phyloP scores from a whole-genome alignment of 768 basidiomycete genomes.

The Hirschioporus abietinus region DNA sequence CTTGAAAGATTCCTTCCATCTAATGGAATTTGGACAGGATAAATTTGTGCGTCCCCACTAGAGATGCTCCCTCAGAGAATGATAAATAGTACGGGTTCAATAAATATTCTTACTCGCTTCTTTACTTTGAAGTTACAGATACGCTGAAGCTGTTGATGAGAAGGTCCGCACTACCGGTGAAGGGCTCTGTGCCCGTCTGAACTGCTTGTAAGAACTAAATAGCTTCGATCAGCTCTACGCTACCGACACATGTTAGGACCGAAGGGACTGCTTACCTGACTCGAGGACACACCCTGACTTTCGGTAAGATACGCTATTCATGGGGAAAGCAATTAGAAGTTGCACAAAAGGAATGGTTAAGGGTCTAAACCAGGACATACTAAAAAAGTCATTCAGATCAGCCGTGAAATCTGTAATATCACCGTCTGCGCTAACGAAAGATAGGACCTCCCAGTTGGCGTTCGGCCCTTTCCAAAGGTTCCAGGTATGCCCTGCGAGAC shows the following conservation, averaged over 20 bases:
- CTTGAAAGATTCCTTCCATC: not conserved
- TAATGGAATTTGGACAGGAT: not conserved
- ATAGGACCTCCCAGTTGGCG: conserved; percentile 49
- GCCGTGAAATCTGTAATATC: conserved; percentile 46
- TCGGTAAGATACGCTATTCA: conserved; percentile 38
- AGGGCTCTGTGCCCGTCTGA: conserved; percentile 52
- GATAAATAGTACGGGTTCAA: too few relatives aligned
- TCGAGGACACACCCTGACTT: conserved; percentile 41
- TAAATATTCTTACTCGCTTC: too few relatives aligned
- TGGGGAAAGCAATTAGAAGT: conserved; percentile 6
- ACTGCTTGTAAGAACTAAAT: conserved; percentile 46
- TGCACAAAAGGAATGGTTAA: not conserved
- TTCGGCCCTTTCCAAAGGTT: conserved; percentile 52
- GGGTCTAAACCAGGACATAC: conserved; percentile 26
- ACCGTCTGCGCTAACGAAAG: conserved; percentile 45
- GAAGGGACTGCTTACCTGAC: conserved; percentile 31
- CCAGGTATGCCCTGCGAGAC: conserved; percentile 39
- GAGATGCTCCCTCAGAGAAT: too few relatives aligned
- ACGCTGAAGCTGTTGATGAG: conserved; percentile 38
- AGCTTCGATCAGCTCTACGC: not conserved
- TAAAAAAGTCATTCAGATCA: conserved; percentile 51
- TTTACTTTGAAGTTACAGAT: conserved; percentile 20
- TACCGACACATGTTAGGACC: not conserved
- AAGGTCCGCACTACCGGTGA: conserved; percentile 44
- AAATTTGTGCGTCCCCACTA: too few relatives aligned